Evolutionary conservation across 768 basidiomycete genomes (phyloP).

Genomic region (Lyophyllum decastes): DNA sequence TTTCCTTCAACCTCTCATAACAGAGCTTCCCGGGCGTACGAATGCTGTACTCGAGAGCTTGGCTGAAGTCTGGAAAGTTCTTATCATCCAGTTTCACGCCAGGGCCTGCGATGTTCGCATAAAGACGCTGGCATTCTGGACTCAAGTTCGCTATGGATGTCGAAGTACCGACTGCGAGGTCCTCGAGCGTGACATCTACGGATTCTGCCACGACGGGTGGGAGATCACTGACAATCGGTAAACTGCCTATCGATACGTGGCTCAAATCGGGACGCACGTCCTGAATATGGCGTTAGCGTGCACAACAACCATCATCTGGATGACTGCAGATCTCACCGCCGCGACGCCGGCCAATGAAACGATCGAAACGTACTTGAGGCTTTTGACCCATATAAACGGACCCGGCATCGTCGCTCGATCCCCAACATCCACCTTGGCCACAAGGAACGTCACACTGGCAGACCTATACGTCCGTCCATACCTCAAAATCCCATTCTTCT

Average conservation of each 20-base stretch:
- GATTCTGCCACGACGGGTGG: conserved; percentile 13
- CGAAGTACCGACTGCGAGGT: conserved; percentile 11
- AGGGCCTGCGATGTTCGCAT: conserved; percentile 22
- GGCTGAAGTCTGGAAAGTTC: conserved; percentile 23
- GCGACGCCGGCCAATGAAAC: neutral
- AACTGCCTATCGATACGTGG: neutral
- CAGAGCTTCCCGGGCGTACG: conserved; percentile 18
- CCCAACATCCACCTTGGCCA: conserved; percentile 10
- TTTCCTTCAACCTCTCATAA: conserved; percentile 15
- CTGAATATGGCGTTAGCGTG: neutral
- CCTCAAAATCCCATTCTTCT: conserved; percentile 13
- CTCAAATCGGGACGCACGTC: neutral
- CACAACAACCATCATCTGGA: no score
- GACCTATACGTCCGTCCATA: conserved; percentile 11
- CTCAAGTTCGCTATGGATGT: conserved; percentile 20
- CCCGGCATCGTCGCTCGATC: conserved; percentile 8
- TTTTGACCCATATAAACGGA: conserved; percentile 12
- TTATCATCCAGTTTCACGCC: conserved; percentile 18
- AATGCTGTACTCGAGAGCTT: conserved; percentile 22
- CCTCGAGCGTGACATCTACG: conserved; percentile 13
- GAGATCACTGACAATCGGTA: conserved; percentile 15
- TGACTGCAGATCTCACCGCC: neutral
- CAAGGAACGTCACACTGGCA: conserved; percentile 6
- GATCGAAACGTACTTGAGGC: conserved; percentile 6
- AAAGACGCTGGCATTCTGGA: conserved; percentile 22